Percentiles rank a stretch among this genome's conserved stretches.
Conservation (phyloP, 331 rosid species). For the Quercus phellos region DNA sequence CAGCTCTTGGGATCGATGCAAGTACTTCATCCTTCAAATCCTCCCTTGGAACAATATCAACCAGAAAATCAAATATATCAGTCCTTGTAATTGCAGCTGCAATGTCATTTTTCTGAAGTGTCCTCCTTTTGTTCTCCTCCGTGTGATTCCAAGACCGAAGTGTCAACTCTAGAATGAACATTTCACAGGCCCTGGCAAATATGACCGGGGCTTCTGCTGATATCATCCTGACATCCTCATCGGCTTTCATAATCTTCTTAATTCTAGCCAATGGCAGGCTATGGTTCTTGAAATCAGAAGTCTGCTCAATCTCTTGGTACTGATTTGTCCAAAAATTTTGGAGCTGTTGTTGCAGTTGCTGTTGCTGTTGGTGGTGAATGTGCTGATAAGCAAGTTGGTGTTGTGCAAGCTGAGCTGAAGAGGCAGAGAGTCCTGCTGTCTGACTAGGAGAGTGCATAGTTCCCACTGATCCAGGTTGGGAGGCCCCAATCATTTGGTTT, state of each 20-base stretch:
- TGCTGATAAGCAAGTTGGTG: conserved; percentile 37
- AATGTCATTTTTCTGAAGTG: conserved; percentile 58
- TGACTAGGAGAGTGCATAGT: conserved; percentile 31
- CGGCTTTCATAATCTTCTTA: conserved; percentile 66
- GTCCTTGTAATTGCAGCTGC: conserved; percentile 53
- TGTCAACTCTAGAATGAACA: conserved; percentile 68
- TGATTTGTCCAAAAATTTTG: conserved; percentile 38
- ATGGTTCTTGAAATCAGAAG: conserved; percentile 33
- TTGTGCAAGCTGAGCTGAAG: conserved; percentile 37
- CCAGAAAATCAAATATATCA: conserved; percentile 62
- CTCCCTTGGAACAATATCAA: conserved; percentile 51
- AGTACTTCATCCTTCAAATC: conserved; percentile 44
- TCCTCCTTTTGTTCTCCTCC: conserved; percentile 49
- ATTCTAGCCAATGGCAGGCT: conserved; percentile 58
- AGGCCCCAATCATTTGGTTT: conserved; percentile 29
- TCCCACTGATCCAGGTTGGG: conserved; percentile 25
- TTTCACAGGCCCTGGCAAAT: conserved; percentile 69
- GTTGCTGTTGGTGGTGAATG: conserved; percentile 41
- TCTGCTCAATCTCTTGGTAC: conserved; percentile 34
- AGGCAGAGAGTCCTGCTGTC: conserved; percentile 21
- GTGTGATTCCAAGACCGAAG: conserved; percentile 55
- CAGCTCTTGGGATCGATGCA: conserved; percentile 33
- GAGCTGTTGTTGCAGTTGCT: conserved; percentile 41
- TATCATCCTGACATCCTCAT: conserved; percentile 56
- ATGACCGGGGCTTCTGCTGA: conserved; percentile 63